These are phyloP conservation scores for Sungouiella blattae DNA, from an alignment of 805 yeast genomes.

Conservation along the genomic window DNA sequence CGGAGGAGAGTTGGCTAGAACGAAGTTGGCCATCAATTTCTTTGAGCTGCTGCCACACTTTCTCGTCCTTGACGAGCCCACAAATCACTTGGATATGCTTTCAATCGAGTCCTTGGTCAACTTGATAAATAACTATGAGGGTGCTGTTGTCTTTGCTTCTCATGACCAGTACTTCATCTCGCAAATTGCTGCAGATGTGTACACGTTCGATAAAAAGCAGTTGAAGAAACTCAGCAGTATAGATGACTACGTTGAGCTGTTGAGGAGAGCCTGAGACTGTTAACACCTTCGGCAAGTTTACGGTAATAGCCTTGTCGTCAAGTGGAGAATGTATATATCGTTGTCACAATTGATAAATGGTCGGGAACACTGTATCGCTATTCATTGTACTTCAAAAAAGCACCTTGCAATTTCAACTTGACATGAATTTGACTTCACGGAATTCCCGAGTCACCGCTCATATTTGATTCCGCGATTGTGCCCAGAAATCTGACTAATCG, in stretches of 20 bases:
- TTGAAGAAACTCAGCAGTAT: not conserved
- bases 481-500: no score
- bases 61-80: not conserved
- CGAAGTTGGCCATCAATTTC: not conserved
- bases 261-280: no score
- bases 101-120: conserved; percentile 1
- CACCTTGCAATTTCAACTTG: no score
- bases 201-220: conserved; percentile 1
- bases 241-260: not conserved
- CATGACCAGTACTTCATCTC: conserved; percentile 1
- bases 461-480: no score
- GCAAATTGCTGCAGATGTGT: not conserved
- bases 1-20: conserved; percentile 1
- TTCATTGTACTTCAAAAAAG: no score
- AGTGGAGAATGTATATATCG: no score
- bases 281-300: no score
- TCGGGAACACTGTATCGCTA: no score
- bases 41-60: not conserved
- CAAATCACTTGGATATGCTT: conserved; percentile 1
- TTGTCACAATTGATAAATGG: no score
- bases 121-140: not conserved
- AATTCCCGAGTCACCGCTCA: no score
- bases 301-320: no score
- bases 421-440: no score
- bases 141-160: conserved; percentile 1